These are phyloP conservation scores for Candida ulmi DNA, from an alignment of 805 yeast genomes.

Conservation along the genomic window DNA sequence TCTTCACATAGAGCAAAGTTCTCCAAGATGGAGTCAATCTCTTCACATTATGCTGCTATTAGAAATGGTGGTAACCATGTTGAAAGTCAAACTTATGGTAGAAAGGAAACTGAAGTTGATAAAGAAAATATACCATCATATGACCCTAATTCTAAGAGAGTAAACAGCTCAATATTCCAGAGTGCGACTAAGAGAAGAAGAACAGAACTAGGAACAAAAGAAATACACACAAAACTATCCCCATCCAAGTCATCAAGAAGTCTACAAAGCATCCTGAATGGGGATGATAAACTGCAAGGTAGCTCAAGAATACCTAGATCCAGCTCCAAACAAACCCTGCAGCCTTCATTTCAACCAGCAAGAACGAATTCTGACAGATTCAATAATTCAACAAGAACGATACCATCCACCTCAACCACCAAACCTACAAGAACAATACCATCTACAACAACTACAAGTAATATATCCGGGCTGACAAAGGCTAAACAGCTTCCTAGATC, in stretches of 20 bases:
- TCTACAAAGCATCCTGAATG: conserved; percentile 1
- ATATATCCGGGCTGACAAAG: background rate
- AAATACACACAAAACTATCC: conserved; percentile 3
- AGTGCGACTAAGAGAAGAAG: conserved; percentile 21
- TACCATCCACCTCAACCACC: background rate
- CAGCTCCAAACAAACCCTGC: conserved; percentile 4
- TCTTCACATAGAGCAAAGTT: conserved; percentile 21
- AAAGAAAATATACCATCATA: conserved; percentile 20
- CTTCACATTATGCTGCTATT: conserved; percentile 26
- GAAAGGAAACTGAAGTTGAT: conserved; percentile 10
- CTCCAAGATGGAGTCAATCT: conserved; percentile 27
- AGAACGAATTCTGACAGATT: no score
- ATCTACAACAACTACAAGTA: background rate
- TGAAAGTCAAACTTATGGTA: no score
- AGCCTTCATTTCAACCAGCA: background rate
- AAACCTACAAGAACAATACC: no score
- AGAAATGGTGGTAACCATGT: conserved; percentile 2
- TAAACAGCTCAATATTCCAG: conserved; percentile 9
- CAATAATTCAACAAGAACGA: no score
- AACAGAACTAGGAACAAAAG: conserved; percentile 14
- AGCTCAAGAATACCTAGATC: conserved; percentile 8
- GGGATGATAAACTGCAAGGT: background rate
- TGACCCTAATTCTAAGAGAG: conserved; percentile 20
- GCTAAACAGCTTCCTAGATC: background rate
- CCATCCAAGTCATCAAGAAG: conserved; percentile 1